Conservation (phyloP, 108 stramenopile species). For the Aureococcus anophagefferens region DNA sequence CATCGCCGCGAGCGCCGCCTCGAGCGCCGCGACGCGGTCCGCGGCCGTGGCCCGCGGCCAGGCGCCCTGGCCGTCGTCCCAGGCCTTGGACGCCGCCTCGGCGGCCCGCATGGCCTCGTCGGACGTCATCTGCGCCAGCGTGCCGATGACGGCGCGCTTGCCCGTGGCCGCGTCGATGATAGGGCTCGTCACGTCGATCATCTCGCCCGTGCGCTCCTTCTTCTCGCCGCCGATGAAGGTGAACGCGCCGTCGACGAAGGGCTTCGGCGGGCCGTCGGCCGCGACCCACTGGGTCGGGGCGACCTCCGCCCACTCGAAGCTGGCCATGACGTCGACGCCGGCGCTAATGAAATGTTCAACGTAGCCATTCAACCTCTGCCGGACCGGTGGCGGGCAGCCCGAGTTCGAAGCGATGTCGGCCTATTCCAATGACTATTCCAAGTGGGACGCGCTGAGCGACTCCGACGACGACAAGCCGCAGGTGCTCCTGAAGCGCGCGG, state of each 20-base stretch:
- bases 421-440: too few species aligned
- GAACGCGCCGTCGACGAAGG: not conserved
- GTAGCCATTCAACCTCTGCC: too few species aligned
- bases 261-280: too few species aligned
- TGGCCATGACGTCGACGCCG: too few species aligned
- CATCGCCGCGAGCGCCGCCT: slow-evolving; percentile 46
- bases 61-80: slow-evolving; percentile 6
- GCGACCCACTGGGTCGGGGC: too few species aligned
- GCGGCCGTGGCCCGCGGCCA: slow-evolving; percentile 69
- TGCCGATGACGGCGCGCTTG: slow-evolving; percentile 5
- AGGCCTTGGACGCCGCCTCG: slow-evolving; percentile 1
- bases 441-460: too few species aligned
- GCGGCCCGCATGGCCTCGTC: not conserved
- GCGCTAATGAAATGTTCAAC: too few species aligned
- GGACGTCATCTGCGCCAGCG: not conserved
- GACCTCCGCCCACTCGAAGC: too few species aligned
- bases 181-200: slow-evolving; percentile 7
- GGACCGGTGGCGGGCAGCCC: too few species aligned
- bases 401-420: too few species aligned
- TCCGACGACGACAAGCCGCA: too few species aligned
- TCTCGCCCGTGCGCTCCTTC: not conserved
- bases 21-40: slow-evolving; percentile 48
- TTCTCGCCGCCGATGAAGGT: not conserved
- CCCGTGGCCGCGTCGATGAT: slow-evolving; percentile 3
- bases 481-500: too few species aligned